A percentile compares a stretch with the other conserved stretches of the same genome.
Conservation (phyloP, 306 rosid genomes). For the Delonix regia region DNA sequence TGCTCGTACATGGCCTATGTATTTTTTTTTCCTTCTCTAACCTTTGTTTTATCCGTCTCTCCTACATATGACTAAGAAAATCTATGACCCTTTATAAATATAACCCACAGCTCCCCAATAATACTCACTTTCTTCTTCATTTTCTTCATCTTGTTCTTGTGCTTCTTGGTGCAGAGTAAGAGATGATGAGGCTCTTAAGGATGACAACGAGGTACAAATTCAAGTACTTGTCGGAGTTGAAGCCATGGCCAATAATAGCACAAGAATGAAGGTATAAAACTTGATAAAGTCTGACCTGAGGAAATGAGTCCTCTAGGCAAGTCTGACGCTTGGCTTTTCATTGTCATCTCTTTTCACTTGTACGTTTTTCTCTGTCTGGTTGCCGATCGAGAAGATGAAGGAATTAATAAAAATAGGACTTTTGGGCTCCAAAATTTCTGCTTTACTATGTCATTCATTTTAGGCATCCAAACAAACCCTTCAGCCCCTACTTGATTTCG, state of each 20-base stretch:
- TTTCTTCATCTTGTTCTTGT: neutral
- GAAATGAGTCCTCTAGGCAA: constrained; percentile 83
- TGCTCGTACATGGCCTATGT: constrained; percentile 11
- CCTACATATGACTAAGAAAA: neutral
- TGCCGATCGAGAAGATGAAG: neutral
- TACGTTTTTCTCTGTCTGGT: neutral
- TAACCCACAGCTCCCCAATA: neutral
- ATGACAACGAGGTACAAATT: constrained; percentile 30
- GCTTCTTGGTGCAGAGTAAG: neutral
- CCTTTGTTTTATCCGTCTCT: constrained; percentile 43
- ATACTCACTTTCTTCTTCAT: neutral
- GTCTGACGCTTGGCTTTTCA: constrained; percentile 92
- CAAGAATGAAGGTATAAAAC: neutral
- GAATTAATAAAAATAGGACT: neutral
- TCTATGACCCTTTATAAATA: constrained; percentile 25
- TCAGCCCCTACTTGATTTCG: constrained; percentile 5
- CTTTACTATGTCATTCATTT: constrained; percentile 23
- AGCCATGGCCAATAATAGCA: constrained; percentile 53
- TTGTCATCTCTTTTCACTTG: neutral
- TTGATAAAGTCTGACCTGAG: constrained; percentile 38
- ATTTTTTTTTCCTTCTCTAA: neutral
- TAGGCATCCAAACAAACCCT: neutral
- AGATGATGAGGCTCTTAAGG: constrained; percentile 36
- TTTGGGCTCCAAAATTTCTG: constrained; percentile 13
- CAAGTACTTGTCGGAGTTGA: constrained; percentile 24